phyloP scores from a whole-genome alignment of 257 asterid species.

The Anisodus acutangulus region DNA sequence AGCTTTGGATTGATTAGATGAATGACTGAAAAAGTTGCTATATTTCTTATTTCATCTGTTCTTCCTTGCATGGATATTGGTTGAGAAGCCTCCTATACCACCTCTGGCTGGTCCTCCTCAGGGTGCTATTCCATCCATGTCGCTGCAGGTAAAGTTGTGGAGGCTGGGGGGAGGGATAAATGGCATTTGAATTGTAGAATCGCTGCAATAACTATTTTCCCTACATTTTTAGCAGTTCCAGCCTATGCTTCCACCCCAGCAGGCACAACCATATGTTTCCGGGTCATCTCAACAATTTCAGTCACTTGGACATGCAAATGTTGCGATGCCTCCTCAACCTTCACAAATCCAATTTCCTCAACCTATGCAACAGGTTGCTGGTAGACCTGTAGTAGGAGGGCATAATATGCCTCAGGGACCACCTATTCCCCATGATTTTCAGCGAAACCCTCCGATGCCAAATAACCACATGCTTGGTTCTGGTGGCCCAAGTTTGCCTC shows the following conservation, averaged over 20 bases:
- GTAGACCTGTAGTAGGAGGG: constrained; percentile 55
- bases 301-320: constrained; percentile 60
- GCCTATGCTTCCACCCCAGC: constrained; percentile 66
- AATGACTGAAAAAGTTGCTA: neutral
- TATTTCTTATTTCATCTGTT: constrained; percentile 14
- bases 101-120: constrained; percentile 66
- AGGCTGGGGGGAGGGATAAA: constrained; percentile 23
- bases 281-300: constrained; percentile 76
- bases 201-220: neutral
- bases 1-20: constrained; percentile 22
- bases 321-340: constrained; percentile 68
- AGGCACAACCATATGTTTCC: constrained; percentile 57
- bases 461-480: constrained; percentile 63
- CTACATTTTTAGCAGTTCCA: constrained; percentile 57
- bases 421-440: constrained; percentile 58
- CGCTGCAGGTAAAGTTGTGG: constrained; percentile 68
- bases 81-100: constrained; percentile 65
- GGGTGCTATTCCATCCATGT: constrained; percentile 69
- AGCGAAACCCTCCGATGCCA: constrained; percentile 48
- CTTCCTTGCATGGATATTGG: constrained; percentile 37
- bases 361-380: constrained; percentile 58
- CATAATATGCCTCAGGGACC: constrained; percentile 63
- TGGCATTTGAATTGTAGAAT: constrained; percentile 21
- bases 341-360: constrained; percentile 67
- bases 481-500: constrained; percentile 64